phyloP scores from a whole-genome alignment of 345 rosid genomes.

The Geranium rotundifolium region DNA sequence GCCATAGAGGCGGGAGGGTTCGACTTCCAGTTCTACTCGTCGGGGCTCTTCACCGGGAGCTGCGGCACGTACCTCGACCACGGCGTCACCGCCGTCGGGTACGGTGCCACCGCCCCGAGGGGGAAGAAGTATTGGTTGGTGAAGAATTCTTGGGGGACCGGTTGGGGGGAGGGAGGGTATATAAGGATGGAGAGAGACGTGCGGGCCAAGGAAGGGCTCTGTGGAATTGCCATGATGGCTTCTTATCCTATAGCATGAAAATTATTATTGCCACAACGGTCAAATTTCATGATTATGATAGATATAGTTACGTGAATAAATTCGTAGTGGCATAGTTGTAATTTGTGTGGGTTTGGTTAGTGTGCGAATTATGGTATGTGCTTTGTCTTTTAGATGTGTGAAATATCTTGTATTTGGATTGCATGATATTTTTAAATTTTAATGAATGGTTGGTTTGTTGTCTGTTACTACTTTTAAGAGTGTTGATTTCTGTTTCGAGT shows the following conservation, averaged over 20 bases:
- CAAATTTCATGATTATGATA: too few species aligned
- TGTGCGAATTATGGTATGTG: background rate
- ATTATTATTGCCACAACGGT: too few species aligned
- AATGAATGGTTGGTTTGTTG: too few species aligned
- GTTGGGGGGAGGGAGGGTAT: conserved; percentile 51
- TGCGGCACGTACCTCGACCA: conserved; percentile 36
- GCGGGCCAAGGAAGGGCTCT: conserved; percentile 33
- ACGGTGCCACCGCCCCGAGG: conserved; percentile 22
- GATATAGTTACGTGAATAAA: too few species aligned
- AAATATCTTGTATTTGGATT: too few species aligned
- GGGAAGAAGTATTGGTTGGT: conserved; percentile 46
- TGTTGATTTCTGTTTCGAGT: too few species aligned
- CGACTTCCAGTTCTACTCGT: conserved; percentile 24
- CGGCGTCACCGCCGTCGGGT: conserved; percentile 45
- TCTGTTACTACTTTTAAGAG: too few species aligned
- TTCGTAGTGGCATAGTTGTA: too few species aligned
- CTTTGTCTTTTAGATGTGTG: too few species aligned
- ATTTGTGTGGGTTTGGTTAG: too few species aligned
- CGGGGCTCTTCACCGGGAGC: conserved; percentile 29
- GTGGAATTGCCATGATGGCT: conserved; percentile 35
- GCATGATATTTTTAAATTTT: background rate
- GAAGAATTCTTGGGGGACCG: conserved; percentile 55
- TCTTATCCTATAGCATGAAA: conserved; percentile 27
- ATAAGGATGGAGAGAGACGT: conserved; percentile 37
- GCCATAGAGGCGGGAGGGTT: conserved; percentile 18